Conservation (phyloP, 208 protist species). For the Wallacemonas sp. region DNA sequence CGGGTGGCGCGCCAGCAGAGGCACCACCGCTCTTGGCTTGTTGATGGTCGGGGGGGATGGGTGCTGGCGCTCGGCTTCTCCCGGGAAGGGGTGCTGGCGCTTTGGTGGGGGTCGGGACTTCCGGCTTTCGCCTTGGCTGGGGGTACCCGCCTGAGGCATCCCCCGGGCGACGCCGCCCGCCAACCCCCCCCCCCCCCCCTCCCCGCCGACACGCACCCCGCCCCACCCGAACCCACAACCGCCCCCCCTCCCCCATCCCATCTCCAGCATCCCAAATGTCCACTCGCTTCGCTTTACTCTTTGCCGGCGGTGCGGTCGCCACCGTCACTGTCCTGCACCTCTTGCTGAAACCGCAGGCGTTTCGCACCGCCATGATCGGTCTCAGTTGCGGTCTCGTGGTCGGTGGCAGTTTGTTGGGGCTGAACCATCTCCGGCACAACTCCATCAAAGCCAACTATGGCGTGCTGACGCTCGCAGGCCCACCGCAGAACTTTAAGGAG, state of each 20-base stretch:
- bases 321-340: conserved; percentile 40
- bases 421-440: conserved; percentile 57
- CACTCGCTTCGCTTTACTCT: conserved; percentile 27
- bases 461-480: conserved; percentile 32
- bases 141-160: no score
- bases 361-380: conserved; percentile 42
- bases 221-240: not conserved
- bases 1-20: no score
- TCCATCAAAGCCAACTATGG: conserved; percentile 50
- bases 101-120: no score
- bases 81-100: no score
- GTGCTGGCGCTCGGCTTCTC: no score
- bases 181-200: not conserved
- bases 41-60: no score
- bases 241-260: not conserved
- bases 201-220: not conserved
- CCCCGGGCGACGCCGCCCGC: no score
- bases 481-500: conserved; percentile 44
- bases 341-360: conserved; percentile 37
- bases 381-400: conserved; percentile 29
- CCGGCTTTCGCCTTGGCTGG: no score
- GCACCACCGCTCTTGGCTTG: no score
- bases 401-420: conserved; percentile 40
- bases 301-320: conserved; percentile 34
- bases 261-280: conserved; percentile 36